Evolutionary conservation across 2,329 filamentous ascomycete genomes (phyloP).

Genomic region (Tricladium varicosporioides): DNA sequence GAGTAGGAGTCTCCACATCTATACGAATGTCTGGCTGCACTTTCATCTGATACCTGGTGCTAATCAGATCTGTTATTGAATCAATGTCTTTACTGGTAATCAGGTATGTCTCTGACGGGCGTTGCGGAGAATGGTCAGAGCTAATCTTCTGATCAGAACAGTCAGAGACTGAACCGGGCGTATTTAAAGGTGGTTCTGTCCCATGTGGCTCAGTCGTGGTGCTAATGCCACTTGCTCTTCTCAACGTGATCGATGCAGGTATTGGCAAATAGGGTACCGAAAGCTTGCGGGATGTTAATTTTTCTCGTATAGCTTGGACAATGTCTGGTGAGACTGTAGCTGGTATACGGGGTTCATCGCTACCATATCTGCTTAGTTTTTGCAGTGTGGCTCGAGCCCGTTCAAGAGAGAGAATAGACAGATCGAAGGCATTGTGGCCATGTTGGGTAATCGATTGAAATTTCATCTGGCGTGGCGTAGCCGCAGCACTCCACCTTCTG

Average conservation of each 20-base stretch:
- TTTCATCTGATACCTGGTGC: slow-evolving; percentile 12
- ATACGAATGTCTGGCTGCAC: background rate
- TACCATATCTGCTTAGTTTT: slow-evolving; percentile 1
- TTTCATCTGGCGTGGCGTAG: too few species aligned
- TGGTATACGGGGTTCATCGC: slow-evolving; percentile 11
- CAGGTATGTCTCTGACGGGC: slow-evolving; percentile 17
- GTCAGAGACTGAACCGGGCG: too few species aligned
- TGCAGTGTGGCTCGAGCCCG: background rate
- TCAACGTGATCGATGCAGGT: slow-evolving; percentile 26
- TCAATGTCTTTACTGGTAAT: slow-evolving; percentile 28
- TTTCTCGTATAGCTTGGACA: slow-evolving; percentile 22
- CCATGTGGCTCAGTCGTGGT: too few species aligned
- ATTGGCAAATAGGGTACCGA: slow-evolving; percentile 3
- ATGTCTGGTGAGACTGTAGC: slow-evolving; percentile 19
- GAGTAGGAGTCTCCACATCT: background rate
- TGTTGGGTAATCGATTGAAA: too few species aligned
- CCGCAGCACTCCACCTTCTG: too few species aligned
- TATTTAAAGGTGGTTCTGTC: too few species aligned
- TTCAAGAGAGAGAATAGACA: background rate
- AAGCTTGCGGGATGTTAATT: slow-evolving; percentile 21
- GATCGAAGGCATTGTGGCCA: too few species aligned
- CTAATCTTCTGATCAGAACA: too few species aligned
- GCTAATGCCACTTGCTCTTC: slow-evolving; percentile 20
- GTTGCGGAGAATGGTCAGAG: background rate
- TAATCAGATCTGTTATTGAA: slow-evolving; percentile 22